Conservation (phyloP, 768 basidiomycete species). For the Agrocybe praecox region DNA sequence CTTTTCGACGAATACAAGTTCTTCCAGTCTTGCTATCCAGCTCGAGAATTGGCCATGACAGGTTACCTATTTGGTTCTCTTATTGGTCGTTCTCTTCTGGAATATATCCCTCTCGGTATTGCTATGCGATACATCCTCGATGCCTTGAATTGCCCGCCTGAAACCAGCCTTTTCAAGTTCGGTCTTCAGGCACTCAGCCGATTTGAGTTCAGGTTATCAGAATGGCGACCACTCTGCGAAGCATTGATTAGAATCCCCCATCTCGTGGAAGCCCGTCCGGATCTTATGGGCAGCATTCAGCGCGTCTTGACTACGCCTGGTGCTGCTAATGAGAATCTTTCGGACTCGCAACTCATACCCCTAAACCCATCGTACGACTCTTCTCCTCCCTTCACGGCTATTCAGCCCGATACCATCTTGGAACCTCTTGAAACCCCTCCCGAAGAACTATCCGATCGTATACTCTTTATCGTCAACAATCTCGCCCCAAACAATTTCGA, state of each 20-base stretch:
- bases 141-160: slow-evolving; percentile 87
- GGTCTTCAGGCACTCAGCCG: slow-evolving; percentile 88
- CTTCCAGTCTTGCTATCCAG: slow-evolving; percentile 95
- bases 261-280: slow-evolving; percentile 83
- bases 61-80: slow-evolving; percentile 95
- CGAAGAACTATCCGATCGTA: slow-evolving; percentile 89
- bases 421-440: slow-evolving; percentile 68
- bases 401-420: slow-evolving; percentile 71
- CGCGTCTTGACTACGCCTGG: slow-evolving; percentile 66
- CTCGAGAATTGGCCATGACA: slow-evolving; percentile 93
- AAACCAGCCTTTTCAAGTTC: slow-evolving; percentile 94
- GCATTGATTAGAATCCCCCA: slow-evolving; percentile 87
- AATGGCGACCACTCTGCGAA: slow-evolving; percentile 93
- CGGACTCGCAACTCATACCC: slow-evolving; percentile 33
- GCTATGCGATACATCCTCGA: slow-evolving; percentile 97
- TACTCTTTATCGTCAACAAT: slow-evolving; percentile 98
- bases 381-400: slow-evolving; percentile 64
- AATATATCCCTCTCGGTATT: slow-evolving; percentile 92
- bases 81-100: slow-evolving; percentile 91
- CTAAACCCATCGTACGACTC: slow-evolving; percentile 26
- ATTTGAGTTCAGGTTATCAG: slow-evolving; percentile 84
- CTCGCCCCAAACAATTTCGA: slow-evolving; percentile 94
- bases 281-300: slow-evolving; percentile 71
- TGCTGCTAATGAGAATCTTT: slow-evolving; percentile 38
- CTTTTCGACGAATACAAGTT: slow-evolving; percentile 99